Percentiles rank a stretch among this genome's conserved stretches.
These are phyloP conservation scores for Peniophora sp. DNA, from an alignment of 1,284 basidiomycete genomes.

Conservation along the genomic window DNA sequence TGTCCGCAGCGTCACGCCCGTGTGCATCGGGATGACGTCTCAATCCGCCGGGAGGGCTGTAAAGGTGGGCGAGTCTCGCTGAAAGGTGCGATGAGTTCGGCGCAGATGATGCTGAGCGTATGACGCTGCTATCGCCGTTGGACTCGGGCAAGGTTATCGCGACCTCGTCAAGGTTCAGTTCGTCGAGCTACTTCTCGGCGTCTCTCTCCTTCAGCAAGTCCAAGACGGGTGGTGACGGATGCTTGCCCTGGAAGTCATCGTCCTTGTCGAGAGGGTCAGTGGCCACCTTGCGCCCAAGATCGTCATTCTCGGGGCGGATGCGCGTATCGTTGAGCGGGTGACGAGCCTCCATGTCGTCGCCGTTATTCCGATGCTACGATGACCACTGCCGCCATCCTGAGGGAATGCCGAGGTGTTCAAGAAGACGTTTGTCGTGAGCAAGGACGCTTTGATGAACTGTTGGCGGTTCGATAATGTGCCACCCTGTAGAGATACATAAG, in stretches of 20 bases:
- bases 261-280: conserved; percentile 94
- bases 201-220: conserved; percentile 83
- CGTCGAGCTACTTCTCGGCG: conserved; percentile 77
- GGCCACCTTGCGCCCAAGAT: conserved; percentile 97
- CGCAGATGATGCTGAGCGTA: conserved; percentile 81
- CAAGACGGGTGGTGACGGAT: conserved; percentile 81
- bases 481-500: too few species aligned
- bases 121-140: conserved; percentile 79
- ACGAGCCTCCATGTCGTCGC: conserved; percentile 60
- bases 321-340: conserved; percentile 95
- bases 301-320: conserved; percentile 97
- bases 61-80: conserved; percentile 73
- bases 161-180: conserved; percentile 95
- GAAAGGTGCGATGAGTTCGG: conserved; percentile 85
- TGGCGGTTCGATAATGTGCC: conserved; percentile 80
- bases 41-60: conserved; percentile 57
- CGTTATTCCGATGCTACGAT: conserved; percentile 53
- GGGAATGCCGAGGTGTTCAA: conserved; percentile 86
- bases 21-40: conserved; percentile 93
- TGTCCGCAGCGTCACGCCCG: conserved; percentile 83
- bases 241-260: conserved; percentile 85
- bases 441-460: conserved; percentile 74
- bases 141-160: conserved; percentile 85
- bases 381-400: conserved; percentile 56
- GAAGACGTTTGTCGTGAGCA: conserved; percentile 83